Evolutionary conservation across 1,284 basidiomycete species (phyloP), one percentile per base, ranked within the genome.

Genomic region (Singerocomus rubriflavus): DNA sequence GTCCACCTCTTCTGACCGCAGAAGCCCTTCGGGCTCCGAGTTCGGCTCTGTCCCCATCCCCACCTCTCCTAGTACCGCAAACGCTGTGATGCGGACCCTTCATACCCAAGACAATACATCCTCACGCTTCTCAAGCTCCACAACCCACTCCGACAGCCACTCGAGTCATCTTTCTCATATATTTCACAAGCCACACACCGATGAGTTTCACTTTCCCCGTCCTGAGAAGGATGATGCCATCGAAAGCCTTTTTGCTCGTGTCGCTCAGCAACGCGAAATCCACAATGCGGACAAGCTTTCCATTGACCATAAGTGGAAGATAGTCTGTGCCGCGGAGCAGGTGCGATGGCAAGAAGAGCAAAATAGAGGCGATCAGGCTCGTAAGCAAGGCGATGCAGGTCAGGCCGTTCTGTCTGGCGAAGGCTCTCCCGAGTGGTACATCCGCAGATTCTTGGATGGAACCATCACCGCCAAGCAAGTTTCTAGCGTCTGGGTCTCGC

Each of bases 241-340:
- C 34, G 85, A 93, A 64, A 71, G 70, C 3, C 70, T 93, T 49
- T 96, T 95, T 64, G 80, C 89, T 56, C 80, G 82, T 49, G 80
- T 95, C 46, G 79, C 82, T 57, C 77, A 79, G 44, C 84, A 80
- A 46, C 80, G 88, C 37, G 85, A 82, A 57, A 67, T 91, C 10
- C 79, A 72, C 17, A 79, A 80, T 21, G 67, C 87, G 38, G 78
- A 80, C 1, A 73, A 75, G 40, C 72, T 94, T 27, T 65, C 82
- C 1, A 77, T 88, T 29, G 89, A 94, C 44, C 93, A 93, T 67
- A 98, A 98, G 71, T 98, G 95, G 95, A 78, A 80, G 55, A 84
- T 98, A 63, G 89, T 98, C 10, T 83, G 89, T 67, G 92, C 85
- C 57, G 88, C 92, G 60, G 87, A 89, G 61, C 85, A 88, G 49